A percentile compares a stretch with the other conserved stretches of the same genome.
These are phyloP conservation scores for Fusarium penzigii DNA, from an alignment of 2,329 filamentous ascomycete species.

Conservation along the genomic window DNA sequence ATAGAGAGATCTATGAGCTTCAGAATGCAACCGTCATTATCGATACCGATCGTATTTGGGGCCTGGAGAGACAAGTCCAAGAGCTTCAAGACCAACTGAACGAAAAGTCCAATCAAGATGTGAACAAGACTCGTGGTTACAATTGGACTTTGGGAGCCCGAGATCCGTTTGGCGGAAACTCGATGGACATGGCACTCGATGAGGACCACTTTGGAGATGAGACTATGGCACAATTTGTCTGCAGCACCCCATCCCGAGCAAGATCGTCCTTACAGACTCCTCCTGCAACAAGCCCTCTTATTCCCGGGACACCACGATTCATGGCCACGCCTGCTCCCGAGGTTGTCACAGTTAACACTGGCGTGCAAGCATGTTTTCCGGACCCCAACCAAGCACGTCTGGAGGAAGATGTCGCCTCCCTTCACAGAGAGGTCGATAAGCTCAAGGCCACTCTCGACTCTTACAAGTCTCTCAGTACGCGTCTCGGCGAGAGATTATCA, in stretches of 20 bases:
- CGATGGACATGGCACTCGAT: constrained; percentile 41
- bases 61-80: constrained; percentile 42
- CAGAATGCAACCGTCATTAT: constrained; percentile 51
- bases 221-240: constrained; percentile 51
- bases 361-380: constrained; percentile 32
- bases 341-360: constrained; percentile 7
- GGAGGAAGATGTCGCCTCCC: constrained; percentile 48
- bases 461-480: constrained; percentile 44
- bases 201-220: constrained; percentile 49
- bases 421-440: constrained; percentile 51
- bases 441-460: constrained; percentile 48
- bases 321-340: constrained; percentile 12
- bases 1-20: constrained; percentile 55
- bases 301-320: constrained; percentile 41
- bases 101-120: constrained; percentile 17
- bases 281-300: constrained; percentile 53
- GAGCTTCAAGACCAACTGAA: constrained; percentile 37
- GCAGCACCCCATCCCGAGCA: constrained; percentile 51
- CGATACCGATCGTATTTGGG: constrained; percentile 48
- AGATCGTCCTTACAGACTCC: constrained; percentile 55
- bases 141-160: constrained; percentile 55
- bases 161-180: constrained; percentile 48
- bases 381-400: constrained; percentile 45
- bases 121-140: constrained; percentile 32
- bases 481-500: constrained; percentile 39